Evolutionary conservation across 192 early-diverging fungal species (phyloP), one percentile per base, ranked within the genome.

Genomic region (Rhizophagus prolifer): DNA sequence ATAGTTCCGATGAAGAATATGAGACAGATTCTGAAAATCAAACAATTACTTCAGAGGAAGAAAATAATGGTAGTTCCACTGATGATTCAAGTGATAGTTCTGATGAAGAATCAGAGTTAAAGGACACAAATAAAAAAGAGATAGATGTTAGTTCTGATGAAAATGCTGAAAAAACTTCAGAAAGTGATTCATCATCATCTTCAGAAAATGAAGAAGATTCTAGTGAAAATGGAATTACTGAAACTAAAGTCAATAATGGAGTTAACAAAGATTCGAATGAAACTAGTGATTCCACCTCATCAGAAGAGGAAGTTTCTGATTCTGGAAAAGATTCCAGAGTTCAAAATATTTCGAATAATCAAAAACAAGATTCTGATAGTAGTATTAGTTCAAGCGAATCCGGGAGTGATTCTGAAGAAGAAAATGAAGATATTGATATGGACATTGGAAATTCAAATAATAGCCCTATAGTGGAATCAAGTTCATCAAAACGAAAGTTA

Each of bases 41-140:
- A 54, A 1, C 50, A 54, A 54, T 5, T 44, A 0, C 3, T 54
- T 21, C 25, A 10, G 23, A 25, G 4, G 60, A 61, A 61, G n/a
- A n/a, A 10, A 10, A 61, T 26, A 61, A 16, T 25, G 28, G 23
- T 26, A 62, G 26, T 62, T 23, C n/a, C 38, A 21, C 12, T n/a
- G 65, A 68, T 5, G 30, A 31, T 9, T 67, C 65, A 67, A 67
- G 65, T 68, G 65, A 68, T n/a, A 19, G 7, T 41, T 68, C 65
- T 19, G 36, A 41, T 2, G 31, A 68, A 1, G 28, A 30, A 28
- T 19, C 65, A 10, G 31, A 67, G 7, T 4, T 8, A 38, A 30
- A 38, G 12, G 38, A 21, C 2, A 10, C 4, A 36, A 34, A 23
- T 34, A 21, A 38, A 13, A 67, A 67, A 67, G 65, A 3, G 10